Conservation (phyloP, 176 grass and related monocot species). For the Avena sativa region DNA sequence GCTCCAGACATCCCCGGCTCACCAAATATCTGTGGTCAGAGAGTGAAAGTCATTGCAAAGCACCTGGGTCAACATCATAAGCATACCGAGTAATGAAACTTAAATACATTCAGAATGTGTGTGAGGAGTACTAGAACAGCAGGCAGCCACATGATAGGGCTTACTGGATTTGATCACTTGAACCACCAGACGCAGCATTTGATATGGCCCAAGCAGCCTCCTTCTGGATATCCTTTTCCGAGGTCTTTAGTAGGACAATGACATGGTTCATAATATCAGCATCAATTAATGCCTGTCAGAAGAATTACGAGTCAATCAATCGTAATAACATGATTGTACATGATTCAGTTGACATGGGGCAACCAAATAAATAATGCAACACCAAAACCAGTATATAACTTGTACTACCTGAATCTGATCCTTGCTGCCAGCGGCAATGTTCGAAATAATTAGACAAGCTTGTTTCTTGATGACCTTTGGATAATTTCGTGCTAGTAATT, state of each 20-base stretch:
- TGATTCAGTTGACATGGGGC: slow-evolving; percentile 19
- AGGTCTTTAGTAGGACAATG: slow-evolving; percentile 55
- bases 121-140: background rate
- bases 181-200: slow-evolving; percentile 65
- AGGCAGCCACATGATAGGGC: slow-evolving; percentile 3
- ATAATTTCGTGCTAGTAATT: slow-evolving; percentile 51
- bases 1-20: slow-evolving; percentile 66
- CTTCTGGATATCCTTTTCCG: slow-evolving; percentile 61
- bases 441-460: slow-evolving; percentile 72
- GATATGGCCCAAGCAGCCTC: slow-evolving; percentile 85
- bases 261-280: slow-evolving; percentile 67
- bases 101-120: background rate
- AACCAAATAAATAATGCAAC: background rate
- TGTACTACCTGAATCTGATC: slow-evolving; percentile 77
- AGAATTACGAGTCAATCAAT: slow-evolving; percentile 19
- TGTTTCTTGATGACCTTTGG: slow-evolving; percentile 70
- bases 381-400: slow-evolving; percentile 19
- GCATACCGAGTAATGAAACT: background rate
- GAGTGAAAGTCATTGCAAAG: background rate
- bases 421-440: slow-evolving; percentile 63
- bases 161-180: slow-evolving; percentile 75
- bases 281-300: slow-evolving; percentile 73
- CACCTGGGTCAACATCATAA: background rate
- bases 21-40: slow-evolving; percentile 65
- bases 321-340: background rate